These are phyloP conservation scores for Volvox carteri DNA, from an alignment of 163 green algal genomes.

Conservation along the genomic window DNA sequence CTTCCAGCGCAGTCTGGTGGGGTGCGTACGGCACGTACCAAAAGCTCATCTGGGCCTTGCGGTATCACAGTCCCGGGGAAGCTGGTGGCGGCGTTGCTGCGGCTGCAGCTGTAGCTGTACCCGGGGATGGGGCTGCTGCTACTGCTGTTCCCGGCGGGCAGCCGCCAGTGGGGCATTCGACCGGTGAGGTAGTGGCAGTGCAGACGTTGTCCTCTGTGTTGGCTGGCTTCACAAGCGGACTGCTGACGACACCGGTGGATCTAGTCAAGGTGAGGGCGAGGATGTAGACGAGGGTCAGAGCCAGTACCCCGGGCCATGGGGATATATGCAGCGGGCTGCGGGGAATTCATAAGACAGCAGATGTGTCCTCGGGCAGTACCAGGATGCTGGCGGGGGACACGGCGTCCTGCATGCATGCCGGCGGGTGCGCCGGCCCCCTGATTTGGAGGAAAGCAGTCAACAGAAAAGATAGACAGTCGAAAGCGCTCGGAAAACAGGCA, in stretches of 20 bases:
- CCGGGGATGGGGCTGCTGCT: conserved; percentile 18
- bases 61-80: neutral
- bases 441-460: no score
- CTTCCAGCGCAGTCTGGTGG: conserved; percentile 89
- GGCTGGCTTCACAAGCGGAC: conserved; percentile 83
- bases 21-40: conserved; percentile 82
- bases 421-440: no score
- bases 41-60: conserved; percentile 79
- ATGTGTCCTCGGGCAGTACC: no score
- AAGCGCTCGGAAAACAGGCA: no score
- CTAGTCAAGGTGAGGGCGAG: conserved; percentile 89
- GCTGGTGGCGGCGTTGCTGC: conserved; percentile 37
- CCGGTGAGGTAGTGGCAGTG: conserved; percentile 78
- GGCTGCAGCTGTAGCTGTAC: no score
- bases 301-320: no score
- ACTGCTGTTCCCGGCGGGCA: neutral
- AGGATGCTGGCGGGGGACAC: no score
- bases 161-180: conserved; percentile 31
- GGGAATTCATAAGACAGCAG: no score
- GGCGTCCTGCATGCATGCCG: no score
- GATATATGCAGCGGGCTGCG: no score
- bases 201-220: conserved; percentile 83
- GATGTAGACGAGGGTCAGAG: no score
- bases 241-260: conserved; percentile 94
- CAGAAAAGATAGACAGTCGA: no score